phyloP scores from a whole-genome alignment of 2,329 filamentous ascomycete genomes.

The Leptodontidium sp. region DNA sequence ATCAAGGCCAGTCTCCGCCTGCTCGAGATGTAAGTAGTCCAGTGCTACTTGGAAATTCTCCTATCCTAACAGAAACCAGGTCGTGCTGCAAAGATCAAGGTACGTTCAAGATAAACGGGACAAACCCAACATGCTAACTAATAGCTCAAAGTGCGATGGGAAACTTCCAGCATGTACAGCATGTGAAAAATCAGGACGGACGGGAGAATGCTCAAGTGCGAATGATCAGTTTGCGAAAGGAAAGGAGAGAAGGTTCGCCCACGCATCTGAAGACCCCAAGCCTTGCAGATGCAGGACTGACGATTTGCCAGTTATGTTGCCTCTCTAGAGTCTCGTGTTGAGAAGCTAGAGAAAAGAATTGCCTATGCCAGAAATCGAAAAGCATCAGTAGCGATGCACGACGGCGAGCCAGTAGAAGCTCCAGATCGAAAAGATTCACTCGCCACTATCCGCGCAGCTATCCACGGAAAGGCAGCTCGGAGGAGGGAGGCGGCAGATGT shows the following conservation, averaged over 20 bases:
- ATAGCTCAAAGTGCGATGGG: slow-evolving; percentile 76
- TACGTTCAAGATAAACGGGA: slow-evolving; percentile 43
- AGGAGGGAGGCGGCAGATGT: slow-evolving; percentile 83
- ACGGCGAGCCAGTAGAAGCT: slow-evolving; percentile 57
- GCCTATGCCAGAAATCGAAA: slow-evolving; percentile 75
- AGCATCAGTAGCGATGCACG: slow-evolving; percentile 72
- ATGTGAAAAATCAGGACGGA: slow-evolving; percentile 89
- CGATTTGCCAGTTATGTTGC: slow-evolving; percentile 76
- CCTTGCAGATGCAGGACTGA: slow-evolving; percentile 31
- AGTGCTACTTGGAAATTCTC: slow-evolving; percentile 4
- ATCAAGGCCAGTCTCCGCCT: slow-evolving; percentile 81
- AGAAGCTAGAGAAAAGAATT: slow-evolving; percentile 84
- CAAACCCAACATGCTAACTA: slow-evolving; percentile 33
- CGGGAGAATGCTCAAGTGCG: slow-evolving; percentile 88
- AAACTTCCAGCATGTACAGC: slow-evolving; percentile 95
- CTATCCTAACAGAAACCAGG: slow-evolving; percentile 50
- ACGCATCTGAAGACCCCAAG: not conserved
- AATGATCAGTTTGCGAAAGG: slow-evolving; percentile 96
- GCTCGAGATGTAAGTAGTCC: slow-evolving; percentile 71
- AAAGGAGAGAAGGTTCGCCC: slow-evolving; percentile 82
- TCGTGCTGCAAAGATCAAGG: slow-evolving; percentile 92
- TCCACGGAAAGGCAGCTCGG: slow-evolving; percentile 70
- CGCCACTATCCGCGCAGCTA: slow-evolving; percentile 66
- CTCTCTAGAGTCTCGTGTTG: slow-evolving; percentile 89
- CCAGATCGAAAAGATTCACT: slow-evolving; percentile 71